Evolutionary conservation across 2,329 filamentous ascomycete genomes (phyloP), one percentile per base, ranked within the genome.

Genomic region (Aspergillus pseudoglaucus): DNA sequence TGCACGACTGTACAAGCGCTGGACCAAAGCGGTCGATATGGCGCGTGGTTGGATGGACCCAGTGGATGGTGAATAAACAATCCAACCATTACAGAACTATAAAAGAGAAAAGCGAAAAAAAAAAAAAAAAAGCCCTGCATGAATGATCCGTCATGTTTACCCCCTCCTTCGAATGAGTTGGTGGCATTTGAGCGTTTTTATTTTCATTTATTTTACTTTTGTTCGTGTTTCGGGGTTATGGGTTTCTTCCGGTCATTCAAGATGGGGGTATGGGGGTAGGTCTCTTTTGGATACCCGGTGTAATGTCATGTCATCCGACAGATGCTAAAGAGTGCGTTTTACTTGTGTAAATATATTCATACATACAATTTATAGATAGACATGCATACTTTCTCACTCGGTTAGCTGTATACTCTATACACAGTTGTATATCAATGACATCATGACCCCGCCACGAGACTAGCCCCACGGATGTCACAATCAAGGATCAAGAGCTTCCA

Each of bases 11-110:
- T 89, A 88, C 61, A 77, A 75, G 57, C 79, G 80, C 56, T 90
- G 87, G 87, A 78, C 82, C 58, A 83, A 85, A 68, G 87, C 87
- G 1, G 87, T 91, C 33, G 74, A 86, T 64, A 90, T 90, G 85
- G 85, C 82, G 59, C 81, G 77, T 61, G 87, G 87, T 30, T 90
- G 87, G 87, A 55, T 65, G 50, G 60, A 67, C 40, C 51, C 53
- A 6, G 33, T 50, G 50, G 50, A 42, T 8, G 27, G 17, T 17
- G 45, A 22, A 17, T 41, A 22, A 23, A 14, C 22, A 15, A 32
- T 18, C 10, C 17, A 37, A 12, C 25, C 25, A 30, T 7, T 8
- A n/a, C 33, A 37, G 17, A 37, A 37, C 5, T 6, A 37, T 2
- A n/a, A 9, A 17, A 33, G 4, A 15, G 4, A 37, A 37, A 18